Conservation (phyloP, 768 basidiomycete genomes). For the Mrakia frigida region DNA sequence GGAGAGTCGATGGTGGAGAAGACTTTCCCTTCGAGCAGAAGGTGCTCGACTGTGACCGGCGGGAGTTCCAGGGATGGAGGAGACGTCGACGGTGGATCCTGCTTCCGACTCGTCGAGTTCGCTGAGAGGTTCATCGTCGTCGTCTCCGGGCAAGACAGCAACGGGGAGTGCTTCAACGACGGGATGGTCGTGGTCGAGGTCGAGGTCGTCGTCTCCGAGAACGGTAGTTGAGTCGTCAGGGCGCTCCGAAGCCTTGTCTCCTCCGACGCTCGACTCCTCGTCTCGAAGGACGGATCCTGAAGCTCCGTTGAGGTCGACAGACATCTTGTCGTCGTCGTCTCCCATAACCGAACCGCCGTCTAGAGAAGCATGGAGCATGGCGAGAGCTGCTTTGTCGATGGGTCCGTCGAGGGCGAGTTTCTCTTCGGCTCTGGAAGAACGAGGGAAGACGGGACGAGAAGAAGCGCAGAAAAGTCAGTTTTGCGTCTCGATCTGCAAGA, state of each 20-base stretch:
- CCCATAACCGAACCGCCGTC: slow-evolving; percentile 29
- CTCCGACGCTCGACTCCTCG: slow-evolving; percentile 33
- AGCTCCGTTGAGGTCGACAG: slow-evolving; percentile 35
- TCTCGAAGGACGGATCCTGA: slow-evolving; percentile 31
- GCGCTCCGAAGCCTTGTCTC: slow-evolving; percentile 27
- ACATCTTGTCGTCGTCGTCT: slow-evolving; percentile 40
- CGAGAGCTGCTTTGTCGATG: slow-evolving; percentile 23
- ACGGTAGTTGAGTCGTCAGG: slow-evolving; percentile 22
- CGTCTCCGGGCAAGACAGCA: slow-evolving; percentile 33
- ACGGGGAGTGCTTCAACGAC: slow-evolving; percentile 30
- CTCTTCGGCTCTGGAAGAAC: slow-evolving; percentile 20
- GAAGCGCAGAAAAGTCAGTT: background rate
- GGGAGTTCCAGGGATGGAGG: background rate
- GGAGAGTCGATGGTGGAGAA: slow-evolving; percentile 38
- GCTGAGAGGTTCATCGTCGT: slow-evolving; percentile 32
- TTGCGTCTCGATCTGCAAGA: background rate
- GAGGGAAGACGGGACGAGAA: background rate
- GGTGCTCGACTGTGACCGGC: background rate
- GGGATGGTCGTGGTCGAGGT: background rate
- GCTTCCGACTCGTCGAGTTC: slow-evolving; percentile 28
- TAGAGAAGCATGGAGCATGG: background rate
- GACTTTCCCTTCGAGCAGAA: slow-evolving; percentile 37
- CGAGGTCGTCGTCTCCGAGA: background rate
- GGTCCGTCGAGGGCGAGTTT: slow-evolving; percentile 24
- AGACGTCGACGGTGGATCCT: slow-evolving; percentile 12